phyloP scores from a whole-genome alignment of 2,329 filamentous ascomycete genomes.

The Harringtonia aguacate region DNA sequence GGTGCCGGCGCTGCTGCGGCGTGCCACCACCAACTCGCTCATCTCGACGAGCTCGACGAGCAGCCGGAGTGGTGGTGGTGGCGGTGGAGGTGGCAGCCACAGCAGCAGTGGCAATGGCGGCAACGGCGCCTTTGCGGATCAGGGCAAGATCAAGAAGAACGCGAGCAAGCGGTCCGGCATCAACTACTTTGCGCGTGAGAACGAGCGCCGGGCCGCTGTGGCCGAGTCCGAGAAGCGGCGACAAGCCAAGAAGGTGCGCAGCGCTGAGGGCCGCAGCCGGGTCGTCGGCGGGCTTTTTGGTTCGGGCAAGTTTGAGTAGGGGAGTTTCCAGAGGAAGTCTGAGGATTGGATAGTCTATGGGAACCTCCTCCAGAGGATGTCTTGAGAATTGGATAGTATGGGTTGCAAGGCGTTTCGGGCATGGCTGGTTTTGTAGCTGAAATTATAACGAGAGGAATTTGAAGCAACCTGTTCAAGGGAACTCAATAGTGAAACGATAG shows the following conservation, averaged over 20 bases:
- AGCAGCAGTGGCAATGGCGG: not conserved
- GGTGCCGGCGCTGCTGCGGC: conserved; percentile 59
- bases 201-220: conserved; percentile 42
- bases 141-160: conserved; percentile 35
- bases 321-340: no score
- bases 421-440: no score
- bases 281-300: conserved; percentile 49
- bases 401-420: no score
- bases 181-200: conserved; percentile 49
- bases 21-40: conserved; percentile 59
- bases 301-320: conserved; percentile 40
- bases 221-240: conserved; percentile 47
- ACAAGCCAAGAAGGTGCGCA: conserved; percentile 46
- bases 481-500: no score
- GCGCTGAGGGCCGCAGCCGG: conserved; percentile 44
- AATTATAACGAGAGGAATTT: no score
- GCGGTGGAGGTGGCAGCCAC: conserved; percentile 3
- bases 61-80: no score
- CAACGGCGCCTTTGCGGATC: conserved; percentile 16
- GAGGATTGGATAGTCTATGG: no score
- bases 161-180: conserved; percentile 51
- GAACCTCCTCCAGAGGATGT: no score
- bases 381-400: no score
- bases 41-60: conserved; percentile 25
- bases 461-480: no score